Evolutionary conservation across 352 stramenopile genomes (phyloP), one percentile per base, ranked within the genome.

Genomic region (Globisporangium carolinianum): DNA sequence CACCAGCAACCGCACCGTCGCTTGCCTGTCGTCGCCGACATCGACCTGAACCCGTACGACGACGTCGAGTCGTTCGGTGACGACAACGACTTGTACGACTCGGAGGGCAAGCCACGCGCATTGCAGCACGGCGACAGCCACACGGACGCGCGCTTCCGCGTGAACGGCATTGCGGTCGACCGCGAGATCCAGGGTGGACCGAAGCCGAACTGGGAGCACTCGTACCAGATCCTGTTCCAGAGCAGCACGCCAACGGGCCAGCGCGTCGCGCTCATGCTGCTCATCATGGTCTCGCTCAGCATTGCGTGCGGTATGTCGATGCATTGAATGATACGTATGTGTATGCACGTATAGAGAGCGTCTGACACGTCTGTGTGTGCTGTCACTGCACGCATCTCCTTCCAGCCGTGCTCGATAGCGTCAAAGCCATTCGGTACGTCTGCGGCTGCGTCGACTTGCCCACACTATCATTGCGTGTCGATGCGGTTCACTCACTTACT

Each of bases 141-240:
- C 59, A 62, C 53, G 9, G 82, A 91, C 53, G 47, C 66, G 32
- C 71, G 76, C 6, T 86, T 86, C 60, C 79, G 79, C n/a, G 81
- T 89, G 38, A 89, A 88, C 42, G 82, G 75, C 38, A 88, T 91
- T 43, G 69, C 86, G 2, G 75, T 91, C 10, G 82, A 89, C 60
- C 68, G 71, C 35, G 82, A 91, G 56, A 75, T 91, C 43, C 76
- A 71, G 42, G 79, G 82, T n/a, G 82, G 75, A n/a, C 66, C 71
- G 32, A 84, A 85, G 51, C 52, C 69, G 10, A 71, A 80, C 49
- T 91, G 81, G 81, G 75, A 86, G 56, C 65, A 75, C 18, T 72
- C 86, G 55, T 91, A 91, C 62, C 70, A 89, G 62, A 66, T 89
- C 9, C 64, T 91, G 48, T 91, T 88, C 63, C 63, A 86, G 61